Conservation (phyloP, 257 asterid species). For the Coffea eugenioides region DNA sequence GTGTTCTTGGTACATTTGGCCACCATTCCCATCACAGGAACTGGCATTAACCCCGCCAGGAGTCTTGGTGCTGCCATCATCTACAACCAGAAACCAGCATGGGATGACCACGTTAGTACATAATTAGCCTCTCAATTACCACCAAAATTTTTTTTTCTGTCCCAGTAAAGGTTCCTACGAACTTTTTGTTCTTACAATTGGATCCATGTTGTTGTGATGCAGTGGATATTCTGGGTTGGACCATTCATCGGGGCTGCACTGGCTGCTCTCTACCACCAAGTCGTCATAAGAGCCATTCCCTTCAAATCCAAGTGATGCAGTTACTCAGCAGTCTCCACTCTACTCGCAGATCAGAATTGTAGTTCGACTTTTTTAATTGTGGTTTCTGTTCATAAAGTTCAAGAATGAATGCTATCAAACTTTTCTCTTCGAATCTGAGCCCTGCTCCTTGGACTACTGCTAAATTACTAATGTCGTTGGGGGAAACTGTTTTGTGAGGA, state of each 20-base stretch:
- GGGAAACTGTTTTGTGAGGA: background rate
- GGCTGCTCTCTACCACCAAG: slow-evolving; percentile 38
- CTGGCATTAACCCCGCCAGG: slow-evolving; percentile 42
- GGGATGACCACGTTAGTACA: slow-evolving; percentile 33
- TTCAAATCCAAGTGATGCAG: slow-evolving; percentile 22
- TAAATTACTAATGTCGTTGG: background rate
- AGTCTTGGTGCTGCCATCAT: slow-evolving; percentile 42
- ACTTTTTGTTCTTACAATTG: background rate
- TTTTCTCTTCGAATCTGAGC: background rate
- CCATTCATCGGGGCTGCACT: slow-evolving; percentile 40
- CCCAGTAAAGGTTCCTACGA: background rate
- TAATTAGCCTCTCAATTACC: background rate
- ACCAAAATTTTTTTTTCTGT: background rate
- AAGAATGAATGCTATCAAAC: background rate
- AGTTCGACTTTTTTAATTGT: background rate
- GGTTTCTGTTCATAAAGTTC: background rate
- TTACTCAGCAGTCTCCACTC: no score
- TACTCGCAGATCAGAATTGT: no score
- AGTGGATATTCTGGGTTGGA: slow-evolving; percentile 48
- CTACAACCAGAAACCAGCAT: slow-evolving; percentile 27
- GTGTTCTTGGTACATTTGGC: slow-evolving; percentile 42
- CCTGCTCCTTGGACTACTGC: no score
- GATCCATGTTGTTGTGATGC: slow-evolving; percentile 3
- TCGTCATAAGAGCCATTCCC: slow-evolving; percentile 43
- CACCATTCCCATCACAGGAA: slow-evolving; percentile 39